Percentiles rank a stretch among this genome's conserved stretches.
phyloP scores from a whole-genome alignment of 2,329 filamentous ascomycete genomes.

The Diaporthe sp. region DNA sequence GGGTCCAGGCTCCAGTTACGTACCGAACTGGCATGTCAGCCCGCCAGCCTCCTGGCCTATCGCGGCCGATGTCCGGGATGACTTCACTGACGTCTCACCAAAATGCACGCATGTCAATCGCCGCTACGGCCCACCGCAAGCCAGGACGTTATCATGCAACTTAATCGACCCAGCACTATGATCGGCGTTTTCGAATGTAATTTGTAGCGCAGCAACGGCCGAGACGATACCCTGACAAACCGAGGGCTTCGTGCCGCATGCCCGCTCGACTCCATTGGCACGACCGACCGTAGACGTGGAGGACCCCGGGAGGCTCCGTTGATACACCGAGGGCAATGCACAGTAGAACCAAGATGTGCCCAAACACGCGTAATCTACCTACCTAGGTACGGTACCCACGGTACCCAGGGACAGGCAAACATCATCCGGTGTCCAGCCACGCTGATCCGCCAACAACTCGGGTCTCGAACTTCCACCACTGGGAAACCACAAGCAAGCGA shows the following conservation, averaged over 20 bases:
- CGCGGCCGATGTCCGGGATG: constrained; percentile 32
- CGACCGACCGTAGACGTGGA: not conserved
- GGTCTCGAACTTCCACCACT: constrained; percentile 31
- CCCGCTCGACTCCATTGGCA: constrained; percentile 8
- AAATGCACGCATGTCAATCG: constrained; percentile 10
- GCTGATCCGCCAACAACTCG: constrained; percentile 16
- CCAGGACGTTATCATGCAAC: constrained; percentile 13
- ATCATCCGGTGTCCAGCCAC: constrained; percentile 28
- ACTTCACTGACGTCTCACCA: constrained; percentile 29
- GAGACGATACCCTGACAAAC: constrained; percentile 17
- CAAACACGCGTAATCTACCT: constrained; percentile 24
- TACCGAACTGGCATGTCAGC: constrained; percentile 18
- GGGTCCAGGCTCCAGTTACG: constrained; percentile 19
- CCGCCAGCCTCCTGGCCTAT: constrained; percentile 21
- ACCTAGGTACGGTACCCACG: not conserved
- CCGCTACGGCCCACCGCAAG: constrained; percentile 6
- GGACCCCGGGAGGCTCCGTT: constrained; percentile 16
- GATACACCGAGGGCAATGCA: not conserved
- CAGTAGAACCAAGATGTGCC: not conserved
- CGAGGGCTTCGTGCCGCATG: constrained; percentile 14
- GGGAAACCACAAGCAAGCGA: constrained; percentile 16
- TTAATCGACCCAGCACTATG: constrained; percentile 15
- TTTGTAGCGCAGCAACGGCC: constrained; percentile 18
- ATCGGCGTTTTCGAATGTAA: constrained; percentile 2
- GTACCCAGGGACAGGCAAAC: constrained; percentile 12